These are phyloP conservation scores for Quillaja saponaria DNA, from an alignment of 306 rosid genomes.

Conservation along the genomic window DNA sequence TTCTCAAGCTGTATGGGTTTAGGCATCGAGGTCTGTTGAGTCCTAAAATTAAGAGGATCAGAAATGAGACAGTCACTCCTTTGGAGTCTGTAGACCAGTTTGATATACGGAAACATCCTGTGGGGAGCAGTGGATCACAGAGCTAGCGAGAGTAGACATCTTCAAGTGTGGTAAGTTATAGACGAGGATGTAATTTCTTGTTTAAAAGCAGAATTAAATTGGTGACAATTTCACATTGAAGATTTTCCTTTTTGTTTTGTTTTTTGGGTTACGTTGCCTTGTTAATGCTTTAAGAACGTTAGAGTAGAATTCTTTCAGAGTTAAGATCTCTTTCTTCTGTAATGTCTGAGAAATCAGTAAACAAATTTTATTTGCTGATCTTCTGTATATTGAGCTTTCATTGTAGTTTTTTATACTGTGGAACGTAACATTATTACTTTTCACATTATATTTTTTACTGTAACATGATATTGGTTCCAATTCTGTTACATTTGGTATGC, in stretches of 20 bases:
- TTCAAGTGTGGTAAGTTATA: conserved; percentile 40
- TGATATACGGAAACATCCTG: conserved; percentile 68
- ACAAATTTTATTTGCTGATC: conserved; percentile 42
- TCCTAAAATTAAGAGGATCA: conserved; percentile 89
- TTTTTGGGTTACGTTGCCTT: conserved; percentile 24
- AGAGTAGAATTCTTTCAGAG: conserved; percentile 58
- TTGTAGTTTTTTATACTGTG: conserved; percentile 24
- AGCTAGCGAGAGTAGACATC: conserved; percentile 44
- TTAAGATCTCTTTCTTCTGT: conserved; percentile 37
- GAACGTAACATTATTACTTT: conserved; percentile 27
- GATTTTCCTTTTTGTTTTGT: conserved; percentile 32
- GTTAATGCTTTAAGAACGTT: conserved; percentile 41
- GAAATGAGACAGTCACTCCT: conserved; percentile 84
- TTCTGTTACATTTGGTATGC: conserved; percentile 17
- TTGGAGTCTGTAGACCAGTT: conserved; percentile 69
- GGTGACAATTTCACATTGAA: conserved; percentile 43
- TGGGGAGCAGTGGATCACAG: conserved; percentile 38
- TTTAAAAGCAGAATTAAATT: conserved; percentile 43
- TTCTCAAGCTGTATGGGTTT: conserved; percentile 84
- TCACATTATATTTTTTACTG: conserved; percentile 16
- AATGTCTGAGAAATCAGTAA: conserved; percentile 42
- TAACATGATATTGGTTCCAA: neutral
- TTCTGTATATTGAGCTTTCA: conserved; percentile 38
- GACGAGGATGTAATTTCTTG: conserved; percentile 22
- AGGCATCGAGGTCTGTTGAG: conserved; percentile 88